Percentiles rank a stretch among this genome's conserved stretches.
These are phyloP conservation scores for Rhizoclosmatium sp. DNA, from an alignment of 192 early-diverging fungal species.

Conservation along the genomic window DNA sequence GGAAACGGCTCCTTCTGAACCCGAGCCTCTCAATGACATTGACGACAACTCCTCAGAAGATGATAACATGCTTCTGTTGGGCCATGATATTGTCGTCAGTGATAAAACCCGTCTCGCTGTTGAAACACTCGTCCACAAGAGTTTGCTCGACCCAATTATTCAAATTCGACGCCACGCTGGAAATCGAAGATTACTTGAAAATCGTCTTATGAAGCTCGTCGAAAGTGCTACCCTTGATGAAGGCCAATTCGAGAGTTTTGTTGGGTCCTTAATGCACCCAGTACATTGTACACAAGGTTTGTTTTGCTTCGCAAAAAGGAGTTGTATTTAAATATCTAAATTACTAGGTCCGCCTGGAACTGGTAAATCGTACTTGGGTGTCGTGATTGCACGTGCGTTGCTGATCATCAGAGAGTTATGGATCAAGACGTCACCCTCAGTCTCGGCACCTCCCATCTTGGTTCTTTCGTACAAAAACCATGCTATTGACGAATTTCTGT, in stretches of 20 bases:
- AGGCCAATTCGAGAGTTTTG: slow-evolving; percentile 50
- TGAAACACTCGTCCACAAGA: slow-evolving; percentile 37
- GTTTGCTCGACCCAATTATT: slow-evolving; percentile 45
- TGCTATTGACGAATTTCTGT: slow-evolving; percentile 53
- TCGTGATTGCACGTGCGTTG: slow-evolving; percentile 48
- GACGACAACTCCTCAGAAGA: not conserved
- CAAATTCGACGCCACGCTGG: slow-evolving; percentile 42
- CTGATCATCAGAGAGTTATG: slow-evolving; percentile 42
- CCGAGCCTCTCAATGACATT: not conserved
- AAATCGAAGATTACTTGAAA: slow-evolving; percentile 9
- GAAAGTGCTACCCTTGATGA: slow-evolving; percentile 44
- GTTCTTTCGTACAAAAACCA: slow-evolving; percentile 54
- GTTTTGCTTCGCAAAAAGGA: not conserved
- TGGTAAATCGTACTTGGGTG: slow-evolving; percentile 55
- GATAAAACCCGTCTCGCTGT: slow-evolving; percentile 15
- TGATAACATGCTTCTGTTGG: not conserved
- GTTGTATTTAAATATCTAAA: not conserved
- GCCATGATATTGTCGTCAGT: slow-evolving; percentile 15
- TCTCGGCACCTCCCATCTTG: slow-evolving; percentile 44
- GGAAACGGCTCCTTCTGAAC: not conserved
- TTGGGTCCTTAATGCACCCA: slow-evolving; percentile 41
- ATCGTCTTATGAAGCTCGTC: slow-evolving; percentile 36
- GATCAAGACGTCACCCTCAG: slow-evolving; percentile 32
- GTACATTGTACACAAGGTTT: slow-evolving; percentile 49
- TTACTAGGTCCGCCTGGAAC: slow-evolving; percentile 43